phyloP scores from a whole-genome alignment of 2,329 filamentous ascomycete species.

The Diaporthe vaccinii region DNA sequence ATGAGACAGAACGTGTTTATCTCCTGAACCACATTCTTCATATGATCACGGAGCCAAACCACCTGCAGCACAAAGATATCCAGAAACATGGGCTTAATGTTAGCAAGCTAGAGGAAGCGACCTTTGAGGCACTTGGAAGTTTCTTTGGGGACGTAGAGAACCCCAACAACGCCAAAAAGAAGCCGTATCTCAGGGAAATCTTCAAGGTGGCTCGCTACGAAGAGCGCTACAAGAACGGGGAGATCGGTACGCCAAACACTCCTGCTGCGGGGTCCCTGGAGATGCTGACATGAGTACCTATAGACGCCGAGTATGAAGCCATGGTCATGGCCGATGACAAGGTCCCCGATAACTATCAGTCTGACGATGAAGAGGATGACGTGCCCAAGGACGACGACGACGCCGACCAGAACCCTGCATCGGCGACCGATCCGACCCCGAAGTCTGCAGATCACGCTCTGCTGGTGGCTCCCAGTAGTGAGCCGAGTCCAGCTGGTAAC shows the following conservation, averaged over 20 bases:
- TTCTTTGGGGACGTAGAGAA: conserved; percentile 71
- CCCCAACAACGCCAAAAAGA: conserved; percentile 67
- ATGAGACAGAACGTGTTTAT: conserved; percentile 66
- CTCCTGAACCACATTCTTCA: conserved; percentile 72
- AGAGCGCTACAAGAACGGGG: conserved; percentile 67
- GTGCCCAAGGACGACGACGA: conserved; percentile 59
- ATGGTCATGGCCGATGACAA: conserved; percentile 68
- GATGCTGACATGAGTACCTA: neutral
- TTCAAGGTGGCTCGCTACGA: conserved; percentile 72
- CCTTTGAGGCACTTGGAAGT: conserved; percentile 68
- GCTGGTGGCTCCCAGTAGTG: conserved; percentile 52
- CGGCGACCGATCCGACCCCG: conserved; percentile 53
- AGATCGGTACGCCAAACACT: conserved; percentile 64
- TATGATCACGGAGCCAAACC: conserved; percentile 65
- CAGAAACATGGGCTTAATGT: conserved; percentile 67
- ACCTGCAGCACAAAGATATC: conserved; percentile 65
- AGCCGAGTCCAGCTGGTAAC: conserved; percentile 52
- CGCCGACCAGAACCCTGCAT: conserved; percentile 49
- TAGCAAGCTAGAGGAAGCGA: conserved; percentile 69
- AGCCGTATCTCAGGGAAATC: conserved; percentile 69
- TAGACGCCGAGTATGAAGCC: conserved; percentile 63
- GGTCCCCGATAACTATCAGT: conserved; percentile 60
- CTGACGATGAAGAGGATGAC: conserved; percentile 61
- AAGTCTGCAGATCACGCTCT: conserved; percentile 51
- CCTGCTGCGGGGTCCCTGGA: neutral